Percentiles rank a stretch among this genome's conserved stretches.
Evolutionary conservation across 805 yeast genomes (phyloP).

Genomic region (Wickerhamomyces alni): DNA sequence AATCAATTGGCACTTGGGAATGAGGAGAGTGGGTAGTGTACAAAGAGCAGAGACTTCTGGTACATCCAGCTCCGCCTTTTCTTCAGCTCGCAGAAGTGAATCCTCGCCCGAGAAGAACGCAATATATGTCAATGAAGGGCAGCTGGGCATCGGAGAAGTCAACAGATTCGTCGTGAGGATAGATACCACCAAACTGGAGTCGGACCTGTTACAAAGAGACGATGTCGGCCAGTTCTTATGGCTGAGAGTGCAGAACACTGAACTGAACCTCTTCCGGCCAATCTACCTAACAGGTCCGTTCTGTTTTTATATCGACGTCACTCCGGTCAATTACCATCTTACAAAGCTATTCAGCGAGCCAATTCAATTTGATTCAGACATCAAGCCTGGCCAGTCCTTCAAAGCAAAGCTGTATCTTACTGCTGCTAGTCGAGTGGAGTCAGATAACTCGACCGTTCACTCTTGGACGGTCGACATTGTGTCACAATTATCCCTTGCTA

Average conservation of each 20-base stretch:
- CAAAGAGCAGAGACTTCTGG: too few species aligned
- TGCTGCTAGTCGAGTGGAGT: conserved; percentile 28
- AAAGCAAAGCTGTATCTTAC: conserved; percentile 48
- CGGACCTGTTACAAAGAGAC: conserved; percentile 3
- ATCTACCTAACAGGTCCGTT: conserved; percentile 89
- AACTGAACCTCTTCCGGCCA: conserved; percentile 68
- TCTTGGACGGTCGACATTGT: conserved; percentile 78
- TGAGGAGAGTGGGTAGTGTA: too few species aligned
- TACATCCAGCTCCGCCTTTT: too few species aligned
- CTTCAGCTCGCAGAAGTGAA: too few species aligned
- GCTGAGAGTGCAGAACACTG: conserved; percentile 63
- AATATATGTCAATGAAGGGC: conserved; percentile 8
- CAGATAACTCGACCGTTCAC: conserved; percentile 30
- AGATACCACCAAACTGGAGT: background rate
- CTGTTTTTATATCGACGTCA: conserved; percentile 75
- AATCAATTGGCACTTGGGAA: too few species aligned
- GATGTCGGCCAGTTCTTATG: conserved; percentile 24
- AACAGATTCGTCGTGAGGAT: conserved; percentile 10
- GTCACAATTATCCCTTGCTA: conserved; percentile 72
- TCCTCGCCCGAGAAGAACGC: conserved; percentile 3
- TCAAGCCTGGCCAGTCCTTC: conserved; percentile 70
- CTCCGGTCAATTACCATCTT: conserved; percentile 58
- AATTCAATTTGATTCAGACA: conserved; percentile 41
- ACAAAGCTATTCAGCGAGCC: conserved; percentile 35
- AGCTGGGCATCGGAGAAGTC: conserved; percentile 16